These are phyloP conservation scores for Urtica urens DNA, from an alignment of 306 rosid species.

Conservation along the genomic window DNA sequence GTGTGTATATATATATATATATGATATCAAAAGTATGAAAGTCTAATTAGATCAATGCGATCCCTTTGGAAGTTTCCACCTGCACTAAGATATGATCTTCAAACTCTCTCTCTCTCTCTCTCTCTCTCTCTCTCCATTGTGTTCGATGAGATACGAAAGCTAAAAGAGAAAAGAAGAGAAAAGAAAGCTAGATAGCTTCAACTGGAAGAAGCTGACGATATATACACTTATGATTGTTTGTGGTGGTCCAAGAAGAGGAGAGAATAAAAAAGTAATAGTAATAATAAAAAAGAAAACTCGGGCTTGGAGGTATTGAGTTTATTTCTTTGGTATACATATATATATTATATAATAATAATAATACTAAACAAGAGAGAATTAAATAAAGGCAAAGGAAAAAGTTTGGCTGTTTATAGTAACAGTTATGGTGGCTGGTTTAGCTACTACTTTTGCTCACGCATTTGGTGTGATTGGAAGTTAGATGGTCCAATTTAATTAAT, in stretches of 20 bases:
- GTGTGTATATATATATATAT: neutral
- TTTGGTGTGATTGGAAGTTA: slow-evolving; percentile 23
- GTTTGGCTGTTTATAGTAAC: slow-evolving; percentile 8
- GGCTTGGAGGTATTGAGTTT: slow-evolving; percentile 11
- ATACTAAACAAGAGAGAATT: no score
- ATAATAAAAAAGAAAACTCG: neutral
- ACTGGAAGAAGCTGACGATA: neutral
- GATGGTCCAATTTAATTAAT: slow-evolving; percentile 6
- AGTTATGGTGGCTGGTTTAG: neutral
- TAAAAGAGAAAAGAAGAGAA: neutral
- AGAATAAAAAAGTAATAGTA: no score
- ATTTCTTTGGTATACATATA: slow-evolving; percentile 14
- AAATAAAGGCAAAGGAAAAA: slow-evolving; percentile 11
- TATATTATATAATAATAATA: no score
- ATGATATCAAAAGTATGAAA: neutral
- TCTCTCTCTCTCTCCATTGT: neutral
- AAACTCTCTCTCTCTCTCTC: neutral
- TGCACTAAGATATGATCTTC: slow-evolving; percentile 22
- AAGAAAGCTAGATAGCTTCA: neutral
- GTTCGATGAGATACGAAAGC: neutral
- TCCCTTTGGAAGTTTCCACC: slow-evolving; percentile 88
- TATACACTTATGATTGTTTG: no score
- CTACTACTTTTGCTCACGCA: slow-evolving; percentile 21
- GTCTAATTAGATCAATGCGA: slow-evolving; percentile 67
- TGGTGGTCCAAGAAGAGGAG: neutral